phyloP scores from a whole-genome alignment of 257 asterid genomes.

The Oldenlandia corymbosa region DNA sequence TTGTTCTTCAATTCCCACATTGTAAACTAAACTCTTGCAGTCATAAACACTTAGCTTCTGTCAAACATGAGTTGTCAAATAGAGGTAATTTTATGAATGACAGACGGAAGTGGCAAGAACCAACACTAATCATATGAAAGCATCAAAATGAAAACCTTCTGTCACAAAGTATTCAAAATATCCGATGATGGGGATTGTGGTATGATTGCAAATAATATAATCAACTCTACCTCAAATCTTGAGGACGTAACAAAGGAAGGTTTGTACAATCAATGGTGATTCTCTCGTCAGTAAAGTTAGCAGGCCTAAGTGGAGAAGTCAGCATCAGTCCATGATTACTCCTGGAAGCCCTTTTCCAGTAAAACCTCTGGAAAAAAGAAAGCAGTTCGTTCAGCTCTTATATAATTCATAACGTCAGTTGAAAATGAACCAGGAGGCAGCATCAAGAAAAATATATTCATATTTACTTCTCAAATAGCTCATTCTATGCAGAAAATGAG shows the following conservation, averaged over 20 bases:
- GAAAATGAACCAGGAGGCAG: constrained; percentile 11
- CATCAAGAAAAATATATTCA: background rate
- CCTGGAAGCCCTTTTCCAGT: constrained; percentile 95
- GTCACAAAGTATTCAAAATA: background rate
- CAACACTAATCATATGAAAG: too few species aligned
- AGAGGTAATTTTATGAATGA: too few species aligned
- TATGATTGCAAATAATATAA: background rate
- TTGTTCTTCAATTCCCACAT: background rate
- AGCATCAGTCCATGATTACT: constrained; percentile 72
- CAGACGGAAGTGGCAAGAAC: too few species aligned
- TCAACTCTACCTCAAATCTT: constrained; percentile 65
- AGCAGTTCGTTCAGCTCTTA: constrained; percentile 2
- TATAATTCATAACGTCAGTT: background rate
- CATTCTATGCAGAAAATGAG: background rate
- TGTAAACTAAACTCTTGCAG: background rate
- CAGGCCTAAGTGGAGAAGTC: constrained; percentile 83
- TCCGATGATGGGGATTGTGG: background rate
- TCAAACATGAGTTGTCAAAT: too few species aligned
- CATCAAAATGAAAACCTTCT: background rate
- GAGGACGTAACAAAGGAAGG: constrained; percentile 77
- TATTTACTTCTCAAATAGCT: background rate
- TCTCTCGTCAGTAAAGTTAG: constrained; percentile 46
- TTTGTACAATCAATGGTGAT: constrained; percentile 35
- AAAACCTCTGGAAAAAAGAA: constrained; percentile 80
- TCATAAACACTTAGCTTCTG: too few species aligned